phyloP scores from a whole-genome alignment of 2,329 filamentous ascomycete species.

The Neoarthrinium moseri region DNA sequence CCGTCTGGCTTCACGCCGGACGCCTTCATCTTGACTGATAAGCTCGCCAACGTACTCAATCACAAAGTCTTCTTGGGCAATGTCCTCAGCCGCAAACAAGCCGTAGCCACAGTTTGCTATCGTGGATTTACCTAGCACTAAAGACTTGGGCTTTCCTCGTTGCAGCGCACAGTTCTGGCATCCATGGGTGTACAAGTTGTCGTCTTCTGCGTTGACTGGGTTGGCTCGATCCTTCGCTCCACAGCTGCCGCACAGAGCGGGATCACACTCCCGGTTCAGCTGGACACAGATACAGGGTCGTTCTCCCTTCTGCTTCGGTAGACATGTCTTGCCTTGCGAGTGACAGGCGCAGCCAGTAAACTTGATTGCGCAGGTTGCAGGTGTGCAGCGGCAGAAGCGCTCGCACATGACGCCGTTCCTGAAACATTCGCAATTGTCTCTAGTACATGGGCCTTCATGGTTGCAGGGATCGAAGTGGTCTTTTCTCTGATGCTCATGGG shows the following conservation, averaged over 20 bases:
- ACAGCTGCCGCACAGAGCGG: slow-evolving; percentile 70
- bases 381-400: slow-evolving; percentile 66
- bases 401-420: slow-evolving; percentile 65
- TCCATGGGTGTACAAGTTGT: slow-evolving; percentile 52
- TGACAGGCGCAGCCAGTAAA: slow-evolving; percentile 69
- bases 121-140: slow-evolving; percentile 68
- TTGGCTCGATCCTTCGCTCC: slow-evolving; percentile 69
- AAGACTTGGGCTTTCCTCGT: slow-evolving; percentile 61
- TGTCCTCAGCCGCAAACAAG: slow-evolving; percentile 68
- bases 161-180: slow-evolving; percentile 76
- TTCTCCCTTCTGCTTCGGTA: slow-evolving; percentile 51
- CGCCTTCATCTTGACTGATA: slow-evolving; percentile 67
- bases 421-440: slow-evolving; percentile 61
- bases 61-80: slow-evolving; percentile 68
- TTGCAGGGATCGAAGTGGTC: slow-evolving; percentile 64
- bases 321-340: slow-evolving; percentile 56
- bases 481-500: slow-evolving; percentile 54
- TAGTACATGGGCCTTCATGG: slow-evolving; percentile 67
- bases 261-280: slow-evolving; percentile 78
- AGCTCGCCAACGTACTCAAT: slow-evolving; percentile 81
- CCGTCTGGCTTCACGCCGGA: slow-evolving; percentile 62
- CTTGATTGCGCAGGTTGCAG: slow-evolving; percentile 58
- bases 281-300: slow-evolving; percentile 68
- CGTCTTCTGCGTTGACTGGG: slow-evolving; percentile 62
- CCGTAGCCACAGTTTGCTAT: slow-evolving; percentile 71